A percentile compares a stretch with the other conserved stretches of the same genome.
phyloP scores from a whole-genome alignment of 1,284 basidiomycete species.

The Ganoderma meredithae region DNA sequence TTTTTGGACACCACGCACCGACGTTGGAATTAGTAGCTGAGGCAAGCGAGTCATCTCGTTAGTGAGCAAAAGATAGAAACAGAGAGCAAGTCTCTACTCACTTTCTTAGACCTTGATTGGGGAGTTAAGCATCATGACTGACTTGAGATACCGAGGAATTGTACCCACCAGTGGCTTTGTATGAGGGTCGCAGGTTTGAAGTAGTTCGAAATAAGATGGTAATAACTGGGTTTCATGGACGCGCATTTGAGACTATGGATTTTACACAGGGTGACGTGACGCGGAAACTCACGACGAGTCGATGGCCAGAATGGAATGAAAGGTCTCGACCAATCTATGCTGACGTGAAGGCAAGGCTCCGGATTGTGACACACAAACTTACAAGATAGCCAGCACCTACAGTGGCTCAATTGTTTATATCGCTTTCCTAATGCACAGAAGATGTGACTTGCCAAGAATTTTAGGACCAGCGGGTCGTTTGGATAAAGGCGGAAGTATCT shows the following conservation, averaged over 20 bases:
- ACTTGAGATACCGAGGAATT: background rate
- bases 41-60: background rate
- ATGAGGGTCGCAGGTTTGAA: background rate
- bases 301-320: background rate
- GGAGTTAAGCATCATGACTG: background rate
- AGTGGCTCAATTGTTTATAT: background rate
- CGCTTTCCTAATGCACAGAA: too few relatives aligned
- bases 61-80: background rate
- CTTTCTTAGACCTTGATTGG: background rate
- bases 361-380: background rate
- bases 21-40: background rate
- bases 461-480: background rate
- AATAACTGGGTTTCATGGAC: background rate
- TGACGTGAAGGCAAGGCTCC: background rate
- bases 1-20: too few relatives aligned
- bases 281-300: background rate
- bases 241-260: background rate
- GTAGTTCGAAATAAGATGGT: background rate
- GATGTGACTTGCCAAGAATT: background rate
- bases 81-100: background rate
- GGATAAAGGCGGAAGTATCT: slow-evolving; percentile 9
- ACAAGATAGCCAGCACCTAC: slow-evolving; percentile 4
- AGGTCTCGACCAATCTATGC: background rate
- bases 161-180: background rate
- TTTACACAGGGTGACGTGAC: background rate